Percentiles rank a stretch among this genome's conserved stretches.
Conservation (phyloP, 768 basidiomycete genomes). For the Coprinopsis cinerea region DNA sequence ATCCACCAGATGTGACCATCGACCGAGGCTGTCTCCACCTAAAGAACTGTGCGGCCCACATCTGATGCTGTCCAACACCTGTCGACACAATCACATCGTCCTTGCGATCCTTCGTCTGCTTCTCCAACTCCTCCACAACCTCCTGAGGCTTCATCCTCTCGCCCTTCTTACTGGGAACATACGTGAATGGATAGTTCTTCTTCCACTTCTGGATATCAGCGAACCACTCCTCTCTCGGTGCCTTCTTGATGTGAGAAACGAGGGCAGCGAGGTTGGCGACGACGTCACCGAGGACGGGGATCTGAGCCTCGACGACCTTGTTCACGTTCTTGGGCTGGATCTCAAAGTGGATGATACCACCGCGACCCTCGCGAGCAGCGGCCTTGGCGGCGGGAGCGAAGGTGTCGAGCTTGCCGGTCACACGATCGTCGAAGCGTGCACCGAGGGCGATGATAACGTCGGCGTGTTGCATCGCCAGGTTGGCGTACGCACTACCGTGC, state of each 20-base stretch:
- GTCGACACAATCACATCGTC: conserved; percentile 85
- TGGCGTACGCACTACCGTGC: conserved; percentile 97
- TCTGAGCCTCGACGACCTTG: conserved; percentile 93
- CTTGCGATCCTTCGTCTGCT: conserved; percentile 72
- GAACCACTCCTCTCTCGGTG: conserved; percentile 78
- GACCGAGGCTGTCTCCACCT: conserved; percentile 84
- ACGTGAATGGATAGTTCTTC: conserved; percentile 84
- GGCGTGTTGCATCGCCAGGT: conserved; percentile 95
- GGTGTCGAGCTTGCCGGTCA: conserved; percentile 82
- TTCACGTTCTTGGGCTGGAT: conserved; percentile 98
- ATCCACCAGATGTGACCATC: conserved; percentile 90
- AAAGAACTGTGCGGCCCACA: conserved; percentile 97
- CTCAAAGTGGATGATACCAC: conserved; percentile 99
- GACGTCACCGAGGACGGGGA: conserved; percentile 93
- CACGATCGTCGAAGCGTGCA: conserved; percentile 95
- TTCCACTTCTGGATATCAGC: conserved; percentile 82
- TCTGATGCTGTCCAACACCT: conserved; percentile 98
- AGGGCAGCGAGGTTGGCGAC: conserved; percentile 74
- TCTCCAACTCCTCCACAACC: conserved; percentile 89
- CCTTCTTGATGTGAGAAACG: conserved; percentile 66
- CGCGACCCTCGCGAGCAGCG: conserved; percentile 79
- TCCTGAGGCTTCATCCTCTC: conserved; percentile 92
- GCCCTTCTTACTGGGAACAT: conserved; percentile 54
- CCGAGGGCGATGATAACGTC: conserved; percentile 98
- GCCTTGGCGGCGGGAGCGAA: conserved; percentile 90